Base-by-base conservation (phyloP, 768 basidiomycete species). In the Pleurotus ostreatus region DNA sequence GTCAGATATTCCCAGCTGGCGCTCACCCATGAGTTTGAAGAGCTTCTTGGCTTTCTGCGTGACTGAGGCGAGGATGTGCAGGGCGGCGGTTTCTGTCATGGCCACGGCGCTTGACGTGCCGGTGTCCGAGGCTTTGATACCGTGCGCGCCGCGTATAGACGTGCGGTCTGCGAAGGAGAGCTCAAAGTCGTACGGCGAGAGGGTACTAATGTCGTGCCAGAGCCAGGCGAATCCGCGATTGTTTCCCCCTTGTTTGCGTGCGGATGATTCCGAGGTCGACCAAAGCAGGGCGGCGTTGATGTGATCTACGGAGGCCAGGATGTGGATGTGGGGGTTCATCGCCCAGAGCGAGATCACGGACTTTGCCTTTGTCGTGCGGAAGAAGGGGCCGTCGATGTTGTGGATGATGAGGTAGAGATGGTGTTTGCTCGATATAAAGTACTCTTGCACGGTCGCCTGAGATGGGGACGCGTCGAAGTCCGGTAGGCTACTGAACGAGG, bases 191-290 rank as follows among this genome's bases (percentile, higher is more conserved):
- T 95, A 97, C 1, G 90, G 76, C 13, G 72, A 74, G 61, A 94
- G 87, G 1, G 96, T 97, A 3, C 94, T 92, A 20, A 93, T 69
- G 69, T 96, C 92, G 70, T 98, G 92, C 84, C 92, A 92, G 13
- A 94, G 73, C 85, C 91, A 93, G 1, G 82, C 71, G 66, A 83
- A 88, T 7, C 87, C 86, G 34, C 77, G 77, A 37, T 69, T 56
- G 49, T 68, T 67, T 45, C 46, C 55, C 22, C 49, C 63, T 30
- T 68, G 70, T 66, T 87, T 88, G 44, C 85, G 74, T 4, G 85
- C 68, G 43, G 81, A 75, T 18, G 73, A 65, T 59, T 90, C 87
- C 1, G 86, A 81, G 7, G 88, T 77, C 5, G 87, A 83, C 84
- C 91, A 97, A n/a, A 96, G 77, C 18, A 92, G 77, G 0, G 94